Evolutionary conservation across 106 monocot genomes (phyloP).

Genomic region (Dioscorea zingiberensis): DNA sequence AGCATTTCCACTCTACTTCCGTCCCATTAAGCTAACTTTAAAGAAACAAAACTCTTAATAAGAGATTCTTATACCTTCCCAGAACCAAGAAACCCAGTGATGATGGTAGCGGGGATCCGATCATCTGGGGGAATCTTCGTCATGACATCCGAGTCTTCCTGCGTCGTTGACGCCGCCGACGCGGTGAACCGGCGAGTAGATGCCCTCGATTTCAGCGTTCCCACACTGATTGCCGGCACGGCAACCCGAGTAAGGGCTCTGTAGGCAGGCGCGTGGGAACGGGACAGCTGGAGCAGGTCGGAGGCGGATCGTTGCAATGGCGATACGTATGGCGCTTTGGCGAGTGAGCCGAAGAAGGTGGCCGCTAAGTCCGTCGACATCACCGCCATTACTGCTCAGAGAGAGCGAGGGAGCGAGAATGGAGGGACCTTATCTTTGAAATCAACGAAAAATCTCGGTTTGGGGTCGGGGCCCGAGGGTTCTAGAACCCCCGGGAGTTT

Average conservation of each 20-base stretch:
- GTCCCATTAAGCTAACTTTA: too few relatives aligned
- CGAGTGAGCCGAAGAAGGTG: constrained; percentile 34
- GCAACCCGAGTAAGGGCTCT: background rate
- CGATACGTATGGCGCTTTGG: constrained; percentile 9
- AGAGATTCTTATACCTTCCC: constrained; percentile 31
- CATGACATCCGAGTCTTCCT: constrained; percentile 27
- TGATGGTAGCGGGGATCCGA: constrained; percentile 65
- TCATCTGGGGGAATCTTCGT: constrained; percentile 50
- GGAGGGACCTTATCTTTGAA: background rate
- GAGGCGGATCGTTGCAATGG: background rate
- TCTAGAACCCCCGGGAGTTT: too few relatives aligned
- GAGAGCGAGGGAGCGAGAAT: constrained; percentile 3
- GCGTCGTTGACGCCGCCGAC: constrained; percentile 16
- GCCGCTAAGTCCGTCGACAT: constrained; percentile 30
- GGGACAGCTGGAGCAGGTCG: background rate
- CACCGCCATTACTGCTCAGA: constrained; percentile 19
- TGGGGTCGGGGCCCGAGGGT: too few relatives aligned
- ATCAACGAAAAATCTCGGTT: background rate
- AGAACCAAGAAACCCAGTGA: constrained; percentile 64
- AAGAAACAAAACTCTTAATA: too few relatives aligned
- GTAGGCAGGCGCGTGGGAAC: background rate
- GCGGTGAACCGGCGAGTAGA: constrained; percentile 27
- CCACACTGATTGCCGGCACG: background rate
- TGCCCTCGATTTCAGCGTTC: background rate
- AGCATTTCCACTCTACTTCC: too few relatives aligned